These are phyloP conservation scores for Saccharomyces hybrid DNA, from an alignment of 1,139 yeast species.

Conservation along the genomic window DNA sequence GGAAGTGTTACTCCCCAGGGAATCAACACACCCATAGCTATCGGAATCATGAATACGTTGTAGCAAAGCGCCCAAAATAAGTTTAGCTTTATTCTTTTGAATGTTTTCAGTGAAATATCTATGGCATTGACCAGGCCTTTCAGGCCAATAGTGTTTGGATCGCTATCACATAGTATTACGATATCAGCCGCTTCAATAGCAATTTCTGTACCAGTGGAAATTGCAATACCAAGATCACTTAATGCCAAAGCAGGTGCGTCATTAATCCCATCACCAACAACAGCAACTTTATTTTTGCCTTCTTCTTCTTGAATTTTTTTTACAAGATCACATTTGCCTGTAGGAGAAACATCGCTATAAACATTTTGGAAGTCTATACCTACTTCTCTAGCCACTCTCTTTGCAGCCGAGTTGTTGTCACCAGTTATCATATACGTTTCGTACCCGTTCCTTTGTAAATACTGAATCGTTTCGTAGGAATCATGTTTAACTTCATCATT, in stretches of 20 bases:
- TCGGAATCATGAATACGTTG: constrained; percentile 82
- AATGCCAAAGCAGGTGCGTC: constrained; percentile 94
- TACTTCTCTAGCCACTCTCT: constrained; percentile 54
- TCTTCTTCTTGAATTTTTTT: constrained; percentile 42
- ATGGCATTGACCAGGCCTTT: constrained; percentile 66
- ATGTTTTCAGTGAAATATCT: constrained; percentile 63
- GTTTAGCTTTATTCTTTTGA: constrained; percentile 69
- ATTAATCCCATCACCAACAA: constrained; percentile 95
- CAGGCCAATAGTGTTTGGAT: constrained; percentile 37
- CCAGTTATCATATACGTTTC: constrained; percentile 87
- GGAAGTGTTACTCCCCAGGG: constrained; percentile 74
- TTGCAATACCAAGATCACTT: constrained; percentile 85
- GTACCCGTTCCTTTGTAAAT: constrained; percentile 48
- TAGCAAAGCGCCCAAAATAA: constrained; percentile 82
- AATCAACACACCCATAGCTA: constrained; percentile 86
- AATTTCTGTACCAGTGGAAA: constrained; percentile 88
- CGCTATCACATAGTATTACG: constrained; percentile 46
- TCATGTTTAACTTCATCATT: constrained; percentile 65
- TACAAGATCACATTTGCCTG: constrained; percentile 66
- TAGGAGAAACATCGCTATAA: constrained; percentile 73
- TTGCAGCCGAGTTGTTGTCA: constrained; percentile 61
- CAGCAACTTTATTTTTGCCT: constrained; percentile 47
- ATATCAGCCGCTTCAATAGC: constrained; percentile 95
- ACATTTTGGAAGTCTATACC: constrained; percentile 61
- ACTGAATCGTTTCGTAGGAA: constrained; percentile 52